Percentiles rank a stretch among this genome's conserved stretches.
Evolutionary conservation across 371 early-diverging fungal species (phyloP).

Genomic region (Rhizopus microsporus): DNA sequence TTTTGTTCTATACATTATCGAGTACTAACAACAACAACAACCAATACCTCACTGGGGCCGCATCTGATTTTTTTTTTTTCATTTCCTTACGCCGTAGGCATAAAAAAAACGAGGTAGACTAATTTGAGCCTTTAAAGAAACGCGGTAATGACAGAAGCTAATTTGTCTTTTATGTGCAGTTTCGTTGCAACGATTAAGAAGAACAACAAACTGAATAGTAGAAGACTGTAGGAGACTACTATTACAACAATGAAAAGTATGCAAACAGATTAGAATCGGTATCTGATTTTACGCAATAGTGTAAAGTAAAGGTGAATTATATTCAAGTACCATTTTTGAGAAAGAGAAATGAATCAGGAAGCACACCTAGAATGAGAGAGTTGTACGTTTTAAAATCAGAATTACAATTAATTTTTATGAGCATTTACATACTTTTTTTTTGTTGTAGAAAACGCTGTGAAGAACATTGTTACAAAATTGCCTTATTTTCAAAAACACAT

Average conservation of each 20-base stretch:
- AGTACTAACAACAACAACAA: too few species aligned
- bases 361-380: slow-evolving; percentile 9
- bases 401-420: slow-evolving; percentile 4
- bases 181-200: slow-evolving; percentile 11
- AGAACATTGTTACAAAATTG: slow-evolving; percentile 16
- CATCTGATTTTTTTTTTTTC: slow-evolving; percentile 1
- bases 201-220: slow-evolving; percentile 10
- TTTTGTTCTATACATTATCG: too few species aligned
- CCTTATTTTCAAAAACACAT: slow-evolving; percentile 13
- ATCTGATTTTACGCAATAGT: slow-evolving; percentile 14
- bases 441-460: slow-evolving; percentile 15
- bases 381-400: slow-evolving; percentile 2
- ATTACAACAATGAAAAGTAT: slow-evolving; percentile 8
- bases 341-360: slow-evolving; percentile 11
- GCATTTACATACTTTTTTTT: slow-evolving; percentile 8
- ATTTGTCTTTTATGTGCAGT: too few species aligned
- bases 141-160: slow-evolving; percentile 1
- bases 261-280: slow-evolving; percentile 16
- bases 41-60: too few species aligned
- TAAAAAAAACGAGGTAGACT: slow-evolving; percentile 7
- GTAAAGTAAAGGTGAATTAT: slow-evolving; percentile 15
- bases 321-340: slow-evolving; percentile 6
- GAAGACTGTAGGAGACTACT: slow-evolving; percentile 11
- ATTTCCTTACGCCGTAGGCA: slow-evolving; percentile 3
- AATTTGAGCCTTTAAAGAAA: slow-evolving; percentile 5